phyloP scores from a whole-genome alignment of 2,329 filamentous ascomycete genomes.

The Calonectria fujianensis region DNA sequence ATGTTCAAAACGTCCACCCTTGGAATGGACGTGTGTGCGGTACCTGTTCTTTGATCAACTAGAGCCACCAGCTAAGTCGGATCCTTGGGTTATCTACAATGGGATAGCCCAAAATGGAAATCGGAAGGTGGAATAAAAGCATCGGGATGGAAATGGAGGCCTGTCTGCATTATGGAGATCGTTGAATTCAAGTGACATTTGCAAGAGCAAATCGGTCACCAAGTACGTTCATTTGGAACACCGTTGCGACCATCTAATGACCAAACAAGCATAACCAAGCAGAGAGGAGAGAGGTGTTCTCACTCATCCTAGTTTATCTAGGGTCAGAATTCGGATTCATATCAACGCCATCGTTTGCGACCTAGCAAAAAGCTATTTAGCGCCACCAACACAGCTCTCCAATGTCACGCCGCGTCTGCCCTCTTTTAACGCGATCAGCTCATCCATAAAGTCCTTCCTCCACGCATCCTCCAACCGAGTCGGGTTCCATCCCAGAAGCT shows the following conservation, averaged over 20 bases:
- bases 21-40: background rate
- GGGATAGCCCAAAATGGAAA: too few species aligned
- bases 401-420: slow-evolving; percentile 11
- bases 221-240: too few species aligned
- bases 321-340: background rate
- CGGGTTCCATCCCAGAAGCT: slow-evolving; percentile 32
- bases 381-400: slow-evolving; percentile 12
- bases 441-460: slow-evolving; percentile 6
- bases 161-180: too few species aligned
- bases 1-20: background rate
- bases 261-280: background rate
- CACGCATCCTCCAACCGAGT: background rate
- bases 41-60: too few species aligned
- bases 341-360: background rate
- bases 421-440: background rate
- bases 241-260: too few species aligned
- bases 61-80: too few species aligned
- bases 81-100: too few species aligned
- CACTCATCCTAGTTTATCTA: background rate
- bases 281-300: background rate
- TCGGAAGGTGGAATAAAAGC: too few species aligned
- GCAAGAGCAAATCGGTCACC: too few species aligned
- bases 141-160: too few species aligned
- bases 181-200: too few species aligned
- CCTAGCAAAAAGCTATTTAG: background rate